Conservation (phyloP, 805 yeast genomes). For the Starmerella kuoi region DNA sequence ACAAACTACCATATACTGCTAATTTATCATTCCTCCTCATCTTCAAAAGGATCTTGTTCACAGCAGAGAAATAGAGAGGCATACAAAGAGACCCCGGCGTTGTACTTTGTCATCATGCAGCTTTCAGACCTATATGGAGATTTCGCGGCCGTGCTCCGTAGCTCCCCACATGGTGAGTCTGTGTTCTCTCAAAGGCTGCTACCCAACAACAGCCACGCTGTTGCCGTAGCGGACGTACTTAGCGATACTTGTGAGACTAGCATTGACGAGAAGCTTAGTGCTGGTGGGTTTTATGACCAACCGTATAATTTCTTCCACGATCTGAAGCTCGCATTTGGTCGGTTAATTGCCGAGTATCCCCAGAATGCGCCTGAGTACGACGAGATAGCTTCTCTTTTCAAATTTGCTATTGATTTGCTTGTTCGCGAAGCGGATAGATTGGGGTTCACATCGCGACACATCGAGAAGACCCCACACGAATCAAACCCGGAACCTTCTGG, state of each 20-base stretch:
- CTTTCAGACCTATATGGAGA: conserved; percentile 18
- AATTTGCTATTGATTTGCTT: conserved; percentile 26
- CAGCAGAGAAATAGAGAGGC: too few relatives aligned
- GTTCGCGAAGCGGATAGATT: conserved; percentile 28
- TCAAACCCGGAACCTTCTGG: not conserved
- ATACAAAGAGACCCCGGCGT: too few relatives aligned
- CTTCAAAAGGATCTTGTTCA: too few relatives aligned
- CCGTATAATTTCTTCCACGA: conserved; percentile 21
- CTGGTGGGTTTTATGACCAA: conserved; percentile 1
- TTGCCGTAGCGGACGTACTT: conserved; percentile 17
- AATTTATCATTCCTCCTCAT: too few relatives aligned
- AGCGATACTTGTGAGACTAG: conserved; percentile 13
- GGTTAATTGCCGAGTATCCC: conserved; percentile 18
- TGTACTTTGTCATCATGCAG: conserved; percentile 5
- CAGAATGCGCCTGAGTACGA: conserved; percentile 26
- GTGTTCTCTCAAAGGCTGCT: conserved; percentile 15
- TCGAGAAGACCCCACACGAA: not conserved
- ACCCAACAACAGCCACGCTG: conserved; percentile 11
- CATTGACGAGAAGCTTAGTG: conserved; percentile 15
- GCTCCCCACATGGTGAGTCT: conserved; percentile 12
- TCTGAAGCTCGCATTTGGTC: conserved; percentile 25
- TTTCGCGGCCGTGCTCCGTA: conserved; percentile 16
- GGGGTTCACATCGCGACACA: conserved; percentile 14
- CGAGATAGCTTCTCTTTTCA: conserved; percentile 24
- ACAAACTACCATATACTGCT: too few relatives aligned